These are phyloP conservation scores for Penicillium chermesinum DNA, from an alignment of 495 filamentous ascomycete genomes.

Conservation along the genomic window DNA sequence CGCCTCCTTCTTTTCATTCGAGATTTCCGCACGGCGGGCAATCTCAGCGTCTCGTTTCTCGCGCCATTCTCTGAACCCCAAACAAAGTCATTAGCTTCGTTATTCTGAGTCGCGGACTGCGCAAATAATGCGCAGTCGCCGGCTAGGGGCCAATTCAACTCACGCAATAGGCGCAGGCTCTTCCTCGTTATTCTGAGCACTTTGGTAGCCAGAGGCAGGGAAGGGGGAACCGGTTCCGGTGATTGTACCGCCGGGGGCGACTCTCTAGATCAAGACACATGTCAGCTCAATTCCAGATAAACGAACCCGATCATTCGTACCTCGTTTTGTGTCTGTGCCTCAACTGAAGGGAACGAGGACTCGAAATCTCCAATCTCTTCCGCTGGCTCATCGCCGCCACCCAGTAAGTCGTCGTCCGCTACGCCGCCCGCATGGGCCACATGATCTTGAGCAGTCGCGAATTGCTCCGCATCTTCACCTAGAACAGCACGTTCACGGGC, in stretches of 20 bases:
- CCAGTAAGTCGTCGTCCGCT: conserved; percentile 68
- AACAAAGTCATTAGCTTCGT: conserved; percentile 3
- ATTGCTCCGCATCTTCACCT: conserved; percentile 89
- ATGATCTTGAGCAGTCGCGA: conserved; percentile 73
- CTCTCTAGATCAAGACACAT: conserved; percentile 41
- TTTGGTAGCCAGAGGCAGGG: conserved; percentile 51
- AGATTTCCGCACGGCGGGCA: conserved; percentile 70
- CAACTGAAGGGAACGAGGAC: conserved; percentile 80
- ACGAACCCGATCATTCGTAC: conserved; percentile 41
- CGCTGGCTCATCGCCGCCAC: conserved; percentile 47
- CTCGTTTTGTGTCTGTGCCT: conserved; percentile 61
- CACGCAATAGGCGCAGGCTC: conserved; percentile 83
- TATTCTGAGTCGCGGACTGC: not conserved
- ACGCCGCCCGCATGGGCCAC: conserved; percentile 44
- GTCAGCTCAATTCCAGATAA: conserved; percentile 5
- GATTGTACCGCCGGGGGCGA: conserved; percentile 83
- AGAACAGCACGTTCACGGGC: conserved; percentile 81
- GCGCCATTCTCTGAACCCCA: conserved; percentile 68
- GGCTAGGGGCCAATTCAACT: conserved; percentile 5
- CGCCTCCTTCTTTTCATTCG: conserved; percentile 68
- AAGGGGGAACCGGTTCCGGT: conserved; percentile 77
- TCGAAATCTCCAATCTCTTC: conserved; percentile 72
- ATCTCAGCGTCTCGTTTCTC: conserved; percentile 75
- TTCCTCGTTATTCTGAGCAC: conserved; percentile 54
- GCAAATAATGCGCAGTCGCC: conserved; percentile 8